Conservation (phyloP, 169 alveolate species). For the Plasmodium vivax region DNA sequence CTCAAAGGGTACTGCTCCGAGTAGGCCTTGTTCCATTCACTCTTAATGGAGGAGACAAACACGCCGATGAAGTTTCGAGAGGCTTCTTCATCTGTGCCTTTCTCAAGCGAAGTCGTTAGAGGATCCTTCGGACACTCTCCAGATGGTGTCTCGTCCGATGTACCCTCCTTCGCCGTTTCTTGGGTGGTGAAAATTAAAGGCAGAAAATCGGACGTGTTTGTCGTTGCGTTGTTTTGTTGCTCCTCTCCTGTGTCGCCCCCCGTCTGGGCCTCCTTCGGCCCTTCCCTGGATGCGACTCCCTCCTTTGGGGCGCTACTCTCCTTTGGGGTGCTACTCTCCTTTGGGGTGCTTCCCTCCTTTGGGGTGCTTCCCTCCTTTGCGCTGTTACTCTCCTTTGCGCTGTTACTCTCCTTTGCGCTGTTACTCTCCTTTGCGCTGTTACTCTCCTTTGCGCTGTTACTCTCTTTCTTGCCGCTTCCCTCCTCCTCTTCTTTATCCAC, state of each 20-base stretch:
- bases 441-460: not conserved
- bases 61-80: constrained; percentile 72
- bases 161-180: constrained; percentile 30
- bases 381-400: not conserved
- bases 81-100: not conserved
- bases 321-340: not conserved
- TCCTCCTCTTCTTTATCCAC: not conserved
- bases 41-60: constrained; percentile 78
- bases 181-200: constrained; percentile 17
- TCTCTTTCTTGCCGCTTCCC: not conserved
- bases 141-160: not conserved
- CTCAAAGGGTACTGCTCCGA: constrained; percentile 69
- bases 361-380: not conserved
- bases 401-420: not conserved
- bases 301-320: not conserved
- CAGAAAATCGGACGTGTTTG: constrained; percentile 6
- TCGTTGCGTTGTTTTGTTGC: constrained; percentile 23
- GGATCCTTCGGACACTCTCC: constrained; percentile 9
- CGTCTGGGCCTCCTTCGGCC: not conserved
- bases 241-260: not conserved
- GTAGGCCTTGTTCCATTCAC: constrained; percentile 77
- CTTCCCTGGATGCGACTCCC: not conserved
- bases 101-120: constrained; percentile 6
- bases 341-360: too few relatives aligned
- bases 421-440: not conserved